These are phyloP conservation scores for Taphrina flavorubra DNA, from an alignment of 1,139 yeast species.

Conservation along the genomic window DNA sequence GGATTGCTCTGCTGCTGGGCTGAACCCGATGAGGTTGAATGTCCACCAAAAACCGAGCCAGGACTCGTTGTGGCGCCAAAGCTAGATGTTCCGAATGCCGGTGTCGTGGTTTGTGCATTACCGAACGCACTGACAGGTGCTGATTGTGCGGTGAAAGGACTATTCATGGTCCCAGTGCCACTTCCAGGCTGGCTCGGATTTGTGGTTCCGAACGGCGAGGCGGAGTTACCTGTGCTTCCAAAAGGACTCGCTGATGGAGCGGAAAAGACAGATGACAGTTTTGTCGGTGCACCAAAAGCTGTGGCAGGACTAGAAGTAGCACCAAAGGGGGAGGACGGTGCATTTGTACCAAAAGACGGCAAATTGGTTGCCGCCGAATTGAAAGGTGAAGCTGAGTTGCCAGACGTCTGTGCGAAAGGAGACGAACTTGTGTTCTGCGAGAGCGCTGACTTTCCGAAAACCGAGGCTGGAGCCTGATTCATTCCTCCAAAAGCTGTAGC, in stretches of 20 bases:
- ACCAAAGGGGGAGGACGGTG: constrained; percentile 11
- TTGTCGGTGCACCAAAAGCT: constrained; percentile 9
- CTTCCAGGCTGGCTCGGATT: neutral
- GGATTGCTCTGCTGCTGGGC: neutral
- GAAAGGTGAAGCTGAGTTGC: constrained; percentile 1
- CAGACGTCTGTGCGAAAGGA: neutral
- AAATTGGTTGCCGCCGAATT: neutral
- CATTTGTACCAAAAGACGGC: neutral
- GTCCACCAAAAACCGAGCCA: constrained; percentile 9
- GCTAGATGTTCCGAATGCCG: neutral
- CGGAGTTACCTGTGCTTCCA: neutral
- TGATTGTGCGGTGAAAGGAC: neutral
- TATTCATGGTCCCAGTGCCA: neutral
- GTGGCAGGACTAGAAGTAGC: neutral
- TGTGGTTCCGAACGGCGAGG: constrained; percentile 3
- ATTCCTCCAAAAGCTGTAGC: constrained; percentile 1
- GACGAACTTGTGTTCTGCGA: neutral
- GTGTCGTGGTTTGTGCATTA: neutral
- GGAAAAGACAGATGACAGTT: constrained; percentile 1
- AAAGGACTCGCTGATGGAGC: neutral
- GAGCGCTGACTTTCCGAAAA: neutral
- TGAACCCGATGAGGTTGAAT: neutral
- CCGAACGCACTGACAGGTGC: constrained; percentile 1
- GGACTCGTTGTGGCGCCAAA: neutral
- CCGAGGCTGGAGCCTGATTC: constrained; percentile 1